Evolutionary conservation across 148 eudicot genomes (phyloP), one percentile per base, ranked within the genome.

Genomic region (Rhododendron mucronatum): DNA sequence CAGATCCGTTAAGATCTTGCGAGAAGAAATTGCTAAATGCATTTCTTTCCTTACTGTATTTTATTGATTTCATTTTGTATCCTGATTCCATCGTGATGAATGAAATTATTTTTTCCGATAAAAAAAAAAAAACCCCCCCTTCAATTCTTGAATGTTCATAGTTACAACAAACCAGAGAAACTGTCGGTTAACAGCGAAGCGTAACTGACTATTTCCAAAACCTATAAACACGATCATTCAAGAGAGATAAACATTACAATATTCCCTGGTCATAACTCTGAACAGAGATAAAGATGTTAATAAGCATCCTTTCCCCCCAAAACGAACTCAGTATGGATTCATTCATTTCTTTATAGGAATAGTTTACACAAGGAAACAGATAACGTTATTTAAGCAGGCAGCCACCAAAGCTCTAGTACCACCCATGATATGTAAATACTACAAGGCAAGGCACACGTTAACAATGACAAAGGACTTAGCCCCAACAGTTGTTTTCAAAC

Each of bases 371-470:
- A 1, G 45, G 41, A 41, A 14, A 39, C 85, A 61, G 39, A 59
- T 35, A 12, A 84, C 7, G 71, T 69, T 57, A 16, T 44, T 90
- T 81, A 94, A 35, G 96, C 78, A 94, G 30, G 97, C 93, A 83
- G 91, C 93, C 86, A 92, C 57, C 77, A 94, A 85, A 51, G 84
- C 85, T 80, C 89, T 87, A 81, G 89, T 88, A 47, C 92, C 92
- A 86, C 91, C 88, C 77, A 87, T 76, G 16, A 93, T 90, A 82
- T 93, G 96, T 74, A 96, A 86, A 35, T 37, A 37, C 0, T 2
- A 93, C 83, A 96, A 57, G 79, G 94, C 92, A 87, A 94, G 86
- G 86, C 94, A 94, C 67, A 96, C 51, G 48, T 92, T 89, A 74
- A 92, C 86, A 82, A 92, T 89, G 44, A 92, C 91, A 87, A 90